Evolutionary conservation across 192 early-diverging fungal genomes (phyloP).

Genomic region (Dissophora ornata): DNA sequence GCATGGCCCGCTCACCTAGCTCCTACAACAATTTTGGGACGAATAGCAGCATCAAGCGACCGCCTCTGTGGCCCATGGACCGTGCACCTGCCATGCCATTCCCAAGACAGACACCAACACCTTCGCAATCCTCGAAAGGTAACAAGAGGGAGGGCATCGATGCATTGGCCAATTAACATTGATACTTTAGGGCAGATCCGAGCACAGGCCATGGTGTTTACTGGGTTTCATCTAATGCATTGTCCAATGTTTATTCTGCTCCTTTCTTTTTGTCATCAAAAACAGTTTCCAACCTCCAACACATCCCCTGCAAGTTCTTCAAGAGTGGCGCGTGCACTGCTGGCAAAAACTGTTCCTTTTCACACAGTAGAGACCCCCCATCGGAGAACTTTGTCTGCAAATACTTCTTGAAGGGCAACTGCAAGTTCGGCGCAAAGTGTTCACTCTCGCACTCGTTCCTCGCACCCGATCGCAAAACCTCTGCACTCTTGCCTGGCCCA

Average conservation of each 20-base stretch:
- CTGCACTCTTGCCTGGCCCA: slow-evolving; percentile 19
- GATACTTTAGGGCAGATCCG: not conserved
- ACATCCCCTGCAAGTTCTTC: slow-evolving; percentile 87
- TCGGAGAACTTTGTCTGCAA: slow-evolving; percentile 77
- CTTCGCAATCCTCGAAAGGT: slow-evolving; percentile 51
- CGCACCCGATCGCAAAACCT: slow-evolving; percentile 47
- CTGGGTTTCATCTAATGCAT: no score
- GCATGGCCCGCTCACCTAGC: slow-evolving; percentile 31
- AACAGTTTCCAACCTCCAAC: slow-evolving; percentile 58
- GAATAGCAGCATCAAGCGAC: slow-evolving; percentile 31
- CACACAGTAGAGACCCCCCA: slow-evolving; percentile 72
- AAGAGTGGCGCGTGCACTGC: slow-evolving; percentile 81
- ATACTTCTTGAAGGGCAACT: slow-evolving; percentile 82
- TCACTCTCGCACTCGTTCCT: slow-evolving; percentile 67
- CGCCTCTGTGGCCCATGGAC: slow-evolving; percentile 49
- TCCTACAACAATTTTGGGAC: slow-evolving; percentile 27
- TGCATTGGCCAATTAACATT: not conserved
- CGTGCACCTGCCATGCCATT: slow-evolving; percentile 32
- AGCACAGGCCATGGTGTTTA: not conserved
- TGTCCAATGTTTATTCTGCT: not conserved
- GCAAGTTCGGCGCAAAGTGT: slow-evolving; percentile 83
- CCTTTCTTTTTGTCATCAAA: not conserved
- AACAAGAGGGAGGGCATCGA: not conserved
- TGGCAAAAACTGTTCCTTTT: slow-evolving; percentile 79
- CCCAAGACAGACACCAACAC: slow-evolving; percentile 32